Base-by-base conservation (phyloP, 202 grass and related monocot genomes). In the Dendrocalamus latiflorus region DNA sequence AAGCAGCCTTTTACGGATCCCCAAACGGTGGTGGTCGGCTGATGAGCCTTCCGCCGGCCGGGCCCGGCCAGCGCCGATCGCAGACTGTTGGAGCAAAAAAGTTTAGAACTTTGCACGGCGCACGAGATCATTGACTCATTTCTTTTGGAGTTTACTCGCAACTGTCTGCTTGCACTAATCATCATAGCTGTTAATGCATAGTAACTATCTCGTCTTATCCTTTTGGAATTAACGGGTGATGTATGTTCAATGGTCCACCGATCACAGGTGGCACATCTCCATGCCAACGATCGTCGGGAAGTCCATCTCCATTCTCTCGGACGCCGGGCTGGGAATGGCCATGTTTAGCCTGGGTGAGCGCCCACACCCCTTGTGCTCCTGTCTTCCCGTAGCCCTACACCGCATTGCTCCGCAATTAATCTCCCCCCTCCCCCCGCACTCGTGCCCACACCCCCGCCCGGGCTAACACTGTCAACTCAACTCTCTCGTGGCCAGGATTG, bases 271-370 rank as follows among this genome's bases (percentile, higher is more conserved):
- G 91, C 87, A 99, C 71, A 37, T 95, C 69, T 61, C 83, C 54
- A 95, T 99, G 96, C 96, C 96, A 60, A 82, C 71, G 62, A 87
- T 99, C 50, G 74, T 99, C 28, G 89, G 60, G 66, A 93, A 99
- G 83, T 99, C 96, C 65, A 99, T 99, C 85, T 89, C 96, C 55
- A 95, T 95, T 22, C 91, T 99, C 47, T 99, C 96, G 42, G 96
- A 99, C 83, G 96, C 96, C 3, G 96, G 96, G 11, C 91, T 99
- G 9, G 96, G 96, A 22, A 99, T 99, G 96, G 96, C 96, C 60
- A 99, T 99, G 96, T 95, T 99, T 81, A 99, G 96, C 81, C 87
- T 99, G 21, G 96, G 93, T 95, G 78, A 50, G 88, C 86, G 44
- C 79, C 77, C 71, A 63, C 72, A 37, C 42, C 81, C 56, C 67